These are phyloP conservation scores for Dryas drummondii DNA, from an alignment of 306 rosid species.

Conservation along the genomic window DNA sequence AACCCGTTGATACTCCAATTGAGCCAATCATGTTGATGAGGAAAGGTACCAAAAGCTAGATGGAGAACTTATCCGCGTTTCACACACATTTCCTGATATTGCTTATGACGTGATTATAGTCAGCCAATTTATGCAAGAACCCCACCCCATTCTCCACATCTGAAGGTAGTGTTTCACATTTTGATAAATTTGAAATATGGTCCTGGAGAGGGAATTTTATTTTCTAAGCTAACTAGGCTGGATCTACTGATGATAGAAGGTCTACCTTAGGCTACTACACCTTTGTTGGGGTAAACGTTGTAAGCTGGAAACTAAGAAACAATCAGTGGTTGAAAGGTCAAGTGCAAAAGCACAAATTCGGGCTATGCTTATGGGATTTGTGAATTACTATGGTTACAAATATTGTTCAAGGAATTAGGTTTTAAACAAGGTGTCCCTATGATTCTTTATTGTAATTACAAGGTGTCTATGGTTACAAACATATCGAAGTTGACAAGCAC, in stretches of 20 bases:
- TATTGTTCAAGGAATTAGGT: not conserved
- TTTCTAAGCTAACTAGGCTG: not conserved
- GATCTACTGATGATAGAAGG: not conserved
- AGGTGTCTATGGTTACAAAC: not conserved
- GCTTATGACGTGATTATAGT: not conserved
- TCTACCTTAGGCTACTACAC: not conserved
- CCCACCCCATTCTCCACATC: not conserved
- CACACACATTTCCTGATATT: not conserved
- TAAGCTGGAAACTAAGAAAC: not conserved
- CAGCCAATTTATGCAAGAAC: not conserved
- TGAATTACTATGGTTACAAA: not conserved
- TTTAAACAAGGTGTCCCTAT: not conserved
- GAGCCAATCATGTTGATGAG: not conserved
- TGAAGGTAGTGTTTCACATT: not conserved
- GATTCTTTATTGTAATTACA: not conserved
- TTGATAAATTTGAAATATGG: not conserved
- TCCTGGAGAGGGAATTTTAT: not conserved
- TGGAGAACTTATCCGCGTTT: not conserved
- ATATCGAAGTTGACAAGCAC: not conserved
- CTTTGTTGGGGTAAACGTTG: not conserved
- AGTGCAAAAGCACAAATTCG: not conserved
- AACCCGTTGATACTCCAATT: not conserved
- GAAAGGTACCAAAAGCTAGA: not conserved
- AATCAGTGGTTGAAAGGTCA: not conserved
- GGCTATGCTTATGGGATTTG: not conserved